Evolutionary conservation across 2,329 filamentous ascomycete species (phyloP).

Genomic region (Colletotrichum aenigma): DNA sequence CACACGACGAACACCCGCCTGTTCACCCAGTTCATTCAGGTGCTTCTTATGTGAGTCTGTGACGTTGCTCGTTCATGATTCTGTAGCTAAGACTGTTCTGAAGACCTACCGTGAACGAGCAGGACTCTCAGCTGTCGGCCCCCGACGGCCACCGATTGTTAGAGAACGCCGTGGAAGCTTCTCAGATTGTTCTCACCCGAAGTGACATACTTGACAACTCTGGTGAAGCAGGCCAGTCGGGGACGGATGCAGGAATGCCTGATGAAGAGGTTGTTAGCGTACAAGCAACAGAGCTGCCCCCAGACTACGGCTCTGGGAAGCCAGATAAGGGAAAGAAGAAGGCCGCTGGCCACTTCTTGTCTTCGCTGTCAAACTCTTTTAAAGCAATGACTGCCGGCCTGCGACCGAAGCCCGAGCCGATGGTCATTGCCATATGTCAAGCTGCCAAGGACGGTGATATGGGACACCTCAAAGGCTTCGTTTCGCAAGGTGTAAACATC

Average conservation of each 20-base stretch:
- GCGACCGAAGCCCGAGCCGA: slow-evolving; percentile 37
- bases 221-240: background rate
- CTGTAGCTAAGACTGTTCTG: background rate
- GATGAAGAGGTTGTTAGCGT: background rate
- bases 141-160: slow-evolving; percentile 5
- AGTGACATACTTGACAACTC: background rate
- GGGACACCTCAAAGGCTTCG: slow-evolving; percentile 33
- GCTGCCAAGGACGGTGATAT: slow-evolving; percentile 36
- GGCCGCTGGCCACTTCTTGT: slow-evolving; percentile 22
- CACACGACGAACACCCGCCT: slow-evolving; percentile 28
- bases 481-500: slow-evolving; percentile 38
- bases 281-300: background rate
- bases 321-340: slow-evolving; percentile 14
- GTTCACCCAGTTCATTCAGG: slow-evolving; percentile 17
- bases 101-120: slow-evolving; percentile 7
- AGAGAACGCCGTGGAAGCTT: slow-evolving; percentile 10
- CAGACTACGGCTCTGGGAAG: background rate
- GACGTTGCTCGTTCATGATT: background rate
- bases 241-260: background rate
- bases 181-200: slow-evolving; percentile 1
- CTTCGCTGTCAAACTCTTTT: slow-evolving; percentile 36
- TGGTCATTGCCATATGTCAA: slow-evolving; percentile 40
- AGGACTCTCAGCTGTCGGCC: slow-evolving; percentile 1
- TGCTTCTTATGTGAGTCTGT: slow-evolving; percentile 9
- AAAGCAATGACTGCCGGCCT: slow-evolving; percentile 37